A percentile compares a stretch with the other conserved stretches of the same genome.
Evolutionary conservation across 306 rosid species (phyloP).

Genomic region (Prunus padus): DNA sequence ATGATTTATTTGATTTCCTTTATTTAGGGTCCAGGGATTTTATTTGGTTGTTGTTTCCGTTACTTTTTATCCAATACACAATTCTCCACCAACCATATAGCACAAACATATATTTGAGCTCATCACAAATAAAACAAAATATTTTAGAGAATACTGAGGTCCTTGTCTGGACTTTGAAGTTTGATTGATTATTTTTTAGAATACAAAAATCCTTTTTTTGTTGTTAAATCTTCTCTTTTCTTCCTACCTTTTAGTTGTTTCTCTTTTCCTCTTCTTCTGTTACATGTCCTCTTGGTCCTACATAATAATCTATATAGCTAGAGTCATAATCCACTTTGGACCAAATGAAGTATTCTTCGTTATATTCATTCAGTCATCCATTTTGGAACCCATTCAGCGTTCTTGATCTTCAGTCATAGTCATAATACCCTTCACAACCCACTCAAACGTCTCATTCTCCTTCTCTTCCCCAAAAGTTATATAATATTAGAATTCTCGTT

Average conservation of each 20-base stretch:
- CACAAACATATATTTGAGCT: background rate
- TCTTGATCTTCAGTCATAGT: background rate
- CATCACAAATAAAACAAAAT: too few relatives aligned
- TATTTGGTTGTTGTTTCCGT: too few relatives aligned
- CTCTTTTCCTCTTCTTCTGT: background rate
- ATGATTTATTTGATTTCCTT: too few relatives aligned
- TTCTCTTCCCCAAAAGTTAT: background rate
- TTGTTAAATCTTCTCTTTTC: background rate
- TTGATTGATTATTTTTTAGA: background rate
- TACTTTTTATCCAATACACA: too few relatives aligned
- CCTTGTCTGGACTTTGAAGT: background rate
- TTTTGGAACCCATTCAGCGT: background rate
- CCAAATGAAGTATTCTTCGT: background rate
- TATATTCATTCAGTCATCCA: background rate
- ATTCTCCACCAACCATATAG: too few relatives aligned
- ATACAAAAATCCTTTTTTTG: background rate
- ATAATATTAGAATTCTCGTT: background rate
- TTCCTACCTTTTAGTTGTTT: background rate
- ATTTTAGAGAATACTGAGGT: too few relatives aligned
- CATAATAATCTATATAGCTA: background rate
- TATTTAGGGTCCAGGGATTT: too few relatives aligned
- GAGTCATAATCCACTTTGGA: background rate
- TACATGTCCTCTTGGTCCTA: background rate
- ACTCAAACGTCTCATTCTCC: background rate
- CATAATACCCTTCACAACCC: background rate